Conservation (phyloP, 2,329 filamentous ascomycete species). For the Colletotrichum musicola region DNA sequence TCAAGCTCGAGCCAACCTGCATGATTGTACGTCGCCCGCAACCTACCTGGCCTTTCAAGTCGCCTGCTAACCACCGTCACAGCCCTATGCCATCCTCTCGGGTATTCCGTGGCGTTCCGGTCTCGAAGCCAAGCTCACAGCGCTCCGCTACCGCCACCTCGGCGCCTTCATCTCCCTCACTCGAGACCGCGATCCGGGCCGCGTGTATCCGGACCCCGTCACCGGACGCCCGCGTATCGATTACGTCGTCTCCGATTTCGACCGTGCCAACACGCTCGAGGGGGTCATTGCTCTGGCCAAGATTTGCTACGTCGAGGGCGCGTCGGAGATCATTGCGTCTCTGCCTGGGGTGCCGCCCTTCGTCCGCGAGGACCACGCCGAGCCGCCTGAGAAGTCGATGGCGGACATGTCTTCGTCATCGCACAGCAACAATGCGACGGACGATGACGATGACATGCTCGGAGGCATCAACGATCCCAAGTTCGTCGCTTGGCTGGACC, state of each 20-base stretch:
- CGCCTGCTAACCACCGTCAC: slow-evolving; percentile 38
- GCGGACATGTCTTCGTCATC: slow-evolving; percentile 10
- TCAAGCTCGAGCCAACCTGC: slow-evolving; percentile 81
- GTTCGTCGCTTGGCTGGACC: slow-evolving; percentile 73
- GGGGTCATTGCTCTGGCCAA: slow-evolving; percentile 80
- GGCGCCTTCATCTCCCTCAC: slow-evolving; percentile 79
- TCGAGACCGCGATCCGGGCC: slow-evolving; percentile 81
- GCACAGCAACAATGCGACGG: slow-evolving; percentile 1
- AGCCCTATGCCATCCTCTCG: slow-evolving; percentile 75
- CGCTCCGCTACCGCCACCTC: slow-evolving; percentile 76
- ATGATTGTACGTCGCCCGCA: slow-evolving; percentile 68
- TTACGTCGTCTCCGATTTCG: slow-evolving; percentile 79
- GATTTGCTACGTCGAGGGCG: slow-evolving; percentile 82
- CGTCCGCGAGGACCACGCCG: slow-evolving; percentile 48
- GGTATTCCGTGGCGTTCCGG: slow-evolving; percentile 76
- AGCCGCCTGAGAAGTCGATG: slow-evolving; percentile 36
- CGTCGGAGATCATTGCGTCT: slow-evolving; percentile 80
- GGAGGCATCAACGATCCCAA: slow-evolving; percentile 63
- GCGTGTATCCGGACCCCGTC: slow-evolving; percentile 77
- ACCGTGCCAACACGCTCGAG: slow-evolving; percentile 78
- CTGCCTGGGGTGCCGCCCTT: slow-evolving; percentile 76
- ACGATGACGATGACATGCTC: slow-evolving; percentile 33
- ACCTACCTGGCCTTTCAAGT: background rate
- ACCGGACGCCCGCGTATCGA: slow-evolving; percentile 75
- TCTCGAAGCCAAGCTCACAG: slow-evolving; percentile 78